Conservation (phyloP, 306 rosid species). For the Malus sieversii region DNA sequence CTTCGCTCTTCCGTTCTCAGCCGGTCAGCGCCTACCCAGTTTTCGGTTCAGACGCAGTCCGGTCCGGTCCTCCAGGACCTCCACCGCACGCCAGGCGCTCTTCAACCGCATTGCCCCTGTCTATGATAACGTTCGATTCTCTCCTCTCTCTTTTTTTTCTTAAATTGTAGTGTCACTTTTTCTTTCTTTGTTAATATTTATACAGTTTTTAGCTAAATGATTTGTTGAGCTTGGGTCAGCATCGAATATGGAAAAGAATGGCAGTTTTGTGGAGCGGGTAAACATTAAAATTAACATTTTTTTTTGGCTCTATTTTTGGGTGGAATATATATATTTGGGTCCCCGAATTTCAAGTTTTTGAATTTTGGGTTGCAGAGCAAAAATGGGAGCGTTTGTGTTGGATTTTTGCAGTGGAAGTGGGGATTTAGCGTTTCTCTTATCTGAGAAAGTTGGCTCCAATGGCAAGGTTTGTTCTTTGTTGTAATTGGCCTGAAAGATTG, state of each 20-base stretch:
- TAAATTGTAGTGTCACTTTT: neutral
- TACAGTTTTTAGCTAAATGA: conserved; percentile 50
- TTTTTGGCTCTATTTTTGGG: neutral
- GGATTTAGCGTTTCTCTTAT: conserved; percentile 67
- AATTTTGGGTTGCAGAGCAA: conserved; percentile 42
- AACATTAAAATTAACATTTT: conserved; percentile 9
- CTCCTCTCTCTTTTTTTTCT: neutral
- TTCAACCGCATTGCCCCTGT: conserved; percentile 82
- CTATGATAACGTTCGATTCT: conserved; percentile 54
- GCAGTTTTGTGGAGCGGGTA: conserved; percentile 80
- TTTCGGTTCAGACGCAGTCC: conserved; percentile 26
- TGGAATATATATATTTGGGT: neutral
- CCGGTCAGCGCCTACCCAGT: conserved; percentile 8
- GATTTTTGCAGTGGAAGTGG: conserved; percentile 99
- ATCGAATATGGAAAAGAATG: conserved; percentile 90
- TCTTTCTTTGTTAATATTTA: neutral
- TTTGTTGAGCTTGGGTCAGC: conserved; percentile 79
- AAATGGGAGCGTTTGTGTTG: conserved; percentile 59
- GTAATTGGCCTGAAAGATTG: neutral
- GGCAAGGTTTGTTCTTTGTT: conserved; percentile 39
- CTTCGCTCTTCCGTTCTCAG: conserved; percentile 19
- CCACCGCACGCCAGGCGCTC: conserved; percentile 8
- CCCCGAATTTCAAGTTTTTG: neutral
- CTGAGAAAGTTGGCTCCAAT: conserved; percentile 54
- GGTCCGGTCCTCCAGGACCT: conserved; percentile 37